phyloP scores from a whole-genome alignment of 2,329 filamentous ascomycete species.

The Scedosporium aurantiacum region DNA sequence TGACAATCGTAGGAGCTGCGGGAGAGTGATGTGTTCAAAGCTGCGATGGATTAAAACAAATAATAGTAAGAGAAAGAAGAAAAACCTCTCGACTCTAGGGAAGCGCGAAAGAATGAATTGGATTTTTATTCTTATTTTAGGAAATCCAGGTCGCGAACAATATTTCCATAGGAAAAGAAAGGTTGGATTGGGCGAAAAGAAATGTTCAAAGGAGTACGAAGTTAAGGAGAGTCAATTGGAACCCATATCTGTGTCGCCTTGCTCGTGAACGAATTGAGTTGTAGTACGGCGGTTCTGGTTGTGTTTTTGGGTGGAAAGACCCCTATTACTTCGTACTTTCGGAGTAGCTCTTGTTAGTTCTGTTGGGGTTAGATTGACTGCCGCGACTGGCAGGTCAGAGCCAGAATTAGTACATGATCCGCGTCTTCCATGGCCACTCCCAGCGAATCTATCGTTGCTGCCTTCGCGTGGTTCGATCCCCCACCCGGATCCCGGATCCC shows the following conservation, averaged over 20 bases:
- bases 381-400: not conserved
- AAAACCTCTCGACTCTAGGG: too few relatives aligned
- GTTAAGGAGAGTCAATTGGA: not conserved
- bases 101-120: too few relatives aligned
- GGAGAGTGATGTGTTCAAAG: not conserved
- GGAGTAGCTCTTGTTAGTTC: not conserved
- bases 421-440: not conserved
- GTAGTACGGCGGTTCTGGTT: not conserved
- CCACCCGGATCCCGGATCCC: conserved; percentile 1
- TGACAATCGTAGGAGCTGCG: not conserved
- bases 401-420: too few relatives aligned
- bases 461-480: conserved; percentile 3
- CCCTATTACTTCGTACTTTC: too few relatives aligned
- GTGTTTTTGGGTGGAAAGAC: not conserved
- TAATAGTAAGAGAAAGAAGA: not conserved
- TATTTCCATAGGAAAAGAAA: too few relatives aligned
- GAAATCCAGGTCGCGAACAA: too few relatives aligned
- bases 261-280: not conserved
- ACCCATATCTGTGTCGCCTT: not conserved
- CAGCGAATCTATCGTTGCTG: not conserved
- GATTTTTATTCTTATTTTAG: too few relatives aligned
- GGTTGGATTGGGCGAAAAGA: too few relatives aligned
- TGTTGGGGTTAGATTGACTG: conserved; percentile 1
- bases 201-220: not conserved
- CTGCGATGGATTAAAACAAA: not conserved